Conservation (phyloP, 2,329 filamentous ascomycete genomes). For the Coleophoma cylindrospora region DNA sequence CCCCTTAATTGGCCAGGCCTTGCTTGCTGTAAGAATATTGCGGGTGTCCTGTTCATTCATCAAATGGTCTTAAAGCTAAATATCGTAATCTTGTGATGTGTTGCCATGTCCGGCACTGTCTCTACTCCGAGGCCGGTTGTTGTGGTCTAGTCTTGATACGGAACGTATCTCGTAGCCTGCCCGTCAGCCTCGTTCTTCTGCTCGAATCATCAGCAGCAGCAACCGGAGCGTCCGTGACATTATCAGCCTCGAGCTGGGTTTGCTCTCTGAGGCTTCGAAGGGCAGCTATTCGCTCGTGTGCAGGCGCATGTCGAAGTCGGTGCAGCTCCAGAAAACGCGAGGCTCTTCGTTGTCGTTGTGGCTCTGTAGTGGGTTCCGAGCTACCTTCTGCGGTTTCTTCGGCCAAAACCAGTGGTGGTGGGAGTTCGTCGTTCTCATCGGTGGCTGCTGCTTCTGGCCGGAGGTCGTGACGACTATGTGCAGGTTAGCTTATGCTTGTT, state of each 20-base stretch:
- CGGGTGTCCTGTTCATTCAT: too few relatives aligned
- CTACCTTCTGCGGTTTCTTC: neutral
- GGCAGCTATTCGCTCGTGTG: conserved; percentile 57
- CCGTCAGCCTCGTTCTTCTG: conserved; percentile 21
- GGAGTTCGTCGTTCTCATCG: conserved; percentile 26
- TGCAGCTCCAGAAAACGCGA: conserved; percentile 52
- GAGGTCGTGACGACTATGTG: conserved; percentile 30
- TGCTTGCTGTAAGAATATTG: too few relatives aligned
- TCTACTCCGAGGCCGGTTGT: conserved; percentile 2
- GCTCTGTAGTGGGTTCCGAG: conserved; percentile 13
- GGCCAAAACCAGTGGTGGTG: conserved; percentile 30
- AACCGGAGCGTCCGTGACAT: conserved; percentile 2
- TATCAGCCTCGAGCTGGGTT: conserved; percentile 14
- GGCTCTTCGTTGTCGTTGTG: conserved; percentile 35
- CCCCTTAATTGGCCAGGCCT: too few relatives aligned
- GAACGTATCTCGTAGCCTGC: conserved; percentile 21
- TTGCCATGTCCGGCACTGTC: neutral
- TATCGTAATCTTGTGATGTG: too few relatives aligned
- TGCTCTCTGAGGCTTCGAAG: conserved; percentile 44
- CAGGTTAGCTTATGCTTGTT: conserved; percentile 8
- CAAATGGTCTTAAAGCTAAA: too few relatives aligned
- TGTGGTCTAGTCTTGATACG: conserved; percentile 19
- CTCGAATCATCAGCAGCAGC: conserved; percentile 14
- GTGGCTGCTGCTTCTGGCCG: conserved; percentile 20
- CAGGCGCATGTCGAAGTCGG: conserved; percentile 51